Percentiles rank a stretch among this genome's conserved stretches.
These are phyloP conservation scores for Chytriomyces hyalinus DNA, from an alignment of 192 early-diverging fungal genomes.

Conservation along the genomic window DNA sequence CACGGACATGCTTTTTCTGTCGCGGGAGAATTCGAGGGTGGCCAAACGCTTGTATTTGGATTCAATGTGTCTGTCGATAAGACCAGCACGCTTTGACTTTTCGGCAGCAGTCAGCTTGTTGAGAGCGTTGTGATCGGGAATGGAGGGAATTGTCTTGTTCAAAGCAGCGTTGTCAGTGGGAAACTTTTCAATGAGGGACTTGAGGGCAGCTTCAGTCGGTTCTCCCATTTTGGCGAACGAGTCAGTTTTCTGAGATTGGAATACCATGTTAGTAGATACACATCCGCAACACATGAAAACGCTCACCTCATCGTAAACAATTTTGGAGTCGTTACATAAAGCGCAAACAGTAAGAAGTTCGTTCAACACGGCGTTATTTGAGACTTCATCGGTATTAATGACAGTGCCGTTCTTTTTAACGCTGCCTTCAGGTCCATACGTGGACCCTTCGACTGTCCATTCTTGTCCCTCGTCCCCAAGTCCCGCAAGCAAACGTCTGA, in stretches of 20 bases:
- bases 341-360: conserved; percentile 85
- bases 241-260: conserved; percentile 45
- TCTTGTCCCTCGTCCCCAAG: conserved; percentile 50
- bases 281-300: not conserved
- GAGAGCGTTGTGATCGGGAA: conserved; percentile 40
- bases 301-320: conserved; percentile 77
- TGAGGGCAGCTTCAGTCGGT: conserved; percentile 97
- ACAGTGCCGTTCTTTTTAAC: conserved; percentile 47
- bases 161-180: conserved; percentile 73
- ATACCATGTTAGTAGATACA: conserved; percentile 2
- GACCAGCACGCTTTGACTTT: conserved; percentile 53
- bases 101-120: conserved; percentile 26
- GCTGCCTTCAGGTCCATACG: conserved; percentile 83
- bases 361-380: conserved; percentile 61
- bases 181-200: conserved; percentile 91
- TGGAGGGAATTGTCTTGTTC: conserved; percentile 56
- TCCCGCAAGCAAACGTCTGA: conserved; percentile 27
- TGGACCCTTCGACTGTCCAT: conserved; percentile 80
- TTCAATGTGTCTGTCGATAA: conserved; percentile 77
- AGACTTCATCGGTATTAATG: conserved; percentile 51
- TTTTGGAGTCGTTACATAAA: conserved; percentile 89
- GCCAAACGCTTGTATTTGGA: conserved; percentile 60
- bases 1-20: conserved; percentile 98
- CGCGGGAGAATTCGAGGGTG: conserved; percentile 93
- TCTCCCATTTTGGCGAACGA: conserved; percentile 85